phyloP scores from a whole-genome alignment of 2,329 filamentous ascomycete species.

The Penicillium palitans region DNA sequence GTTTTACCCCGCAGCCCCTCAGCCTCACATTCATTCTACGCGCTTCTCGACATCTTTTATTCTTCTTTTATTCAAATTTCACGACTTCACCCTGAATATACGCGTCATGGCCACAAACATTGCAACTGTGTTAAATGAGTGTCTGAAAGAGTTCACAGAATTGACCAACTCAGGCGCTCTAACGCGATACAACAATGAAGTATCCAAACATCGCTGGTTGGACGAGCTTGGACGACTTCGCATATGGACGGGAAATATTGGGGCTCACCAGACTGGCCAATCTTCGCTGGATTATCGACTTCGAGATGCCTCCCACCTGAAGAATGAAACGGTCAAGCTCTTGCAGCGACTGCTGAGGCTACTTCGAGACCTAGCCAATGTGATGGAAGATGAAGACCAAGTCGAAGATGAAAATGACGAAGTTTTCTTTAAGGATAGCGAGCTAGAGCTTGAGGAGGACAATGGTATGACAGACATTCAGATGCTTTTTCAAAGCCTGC shows the following conservation, averaged over 20 bases:
- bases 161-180: background rate
- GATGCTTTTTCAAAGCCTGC: conserved; percentile 17
- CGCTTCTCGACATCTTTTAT: too few species aligned
- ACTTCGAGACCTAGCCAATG: conserved; percentile 13
- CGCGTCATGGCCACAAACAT: background rate
- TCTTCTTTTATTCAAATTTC: too few species aligned
- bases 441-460: too few species aligned
- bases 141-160: background rate
- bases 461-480: conserved; percentile 14
- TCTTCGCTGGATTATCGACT: conserved; percentile 35
- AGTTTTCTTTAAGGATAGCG: too few species aligned
- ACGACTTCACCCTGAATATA: too few species aligned
- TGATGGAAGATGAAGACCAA: conserved; percentile 6
- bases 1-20: too few species aligned
- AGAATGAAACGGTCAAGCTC: background rate
- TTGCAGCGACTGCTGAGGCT: background rate
- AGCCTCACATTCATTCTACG: too few species aligned
- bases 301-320: conserved; percentile 29
- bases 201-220: conserved; percentile 10
- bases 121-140: background rate
- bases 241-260: conserved; percentile 35
- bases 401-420: background rate
- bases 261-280: conserved; percentile 29
- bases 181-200: background rate
- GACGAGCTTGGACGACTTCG: conserved; percentile 25